Conservation (phyloP, 2,329 filamentous ascomycete genomes). For the Zasmidium cellare region DNA sequence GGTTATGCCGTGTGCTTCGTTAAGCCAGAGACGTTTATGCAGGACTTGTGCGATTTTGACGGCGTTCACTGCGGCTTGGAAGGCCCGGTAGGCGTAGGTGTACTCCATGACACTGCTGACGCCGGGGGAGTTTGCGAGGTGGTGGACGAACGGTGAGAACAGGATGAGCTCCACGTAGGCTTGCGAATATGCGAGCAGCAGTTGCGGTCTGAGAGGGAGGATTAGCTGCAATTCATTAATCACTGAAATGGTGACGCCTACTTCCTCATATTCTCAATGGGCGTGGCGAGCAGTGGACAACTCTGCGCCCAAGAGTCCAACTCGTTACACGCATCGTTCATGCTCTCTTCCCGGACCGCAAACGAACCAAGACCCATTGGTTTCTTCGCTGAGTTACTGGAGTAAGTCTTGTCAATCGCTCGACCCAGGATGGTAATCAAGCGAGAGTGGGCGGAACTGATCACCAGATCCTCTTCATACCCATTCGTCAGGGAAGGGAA, state of each 20-base stretch:
- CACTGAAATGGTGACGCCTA: slow-evolving; percentile 1
- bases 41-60: slow-evolving; percentile 18
- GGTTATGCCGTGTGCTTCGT: slow-evolving; percentile 18
- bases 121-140: slow-evolving; percentile 6
- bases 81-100: slow-evolving; percentile 9
- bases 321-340: slow-evolving; percentile 11
- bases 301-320: slow-evolving; percentile 13
- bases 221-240: not conserved
- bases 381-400: not conserved
- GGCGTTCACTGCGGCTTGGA: slow-evolving; percentile 17
- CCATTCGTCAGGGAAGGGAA: slow-evolving; percentile 11
- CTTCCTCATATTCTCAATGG: slow-evolving; percentile 17
- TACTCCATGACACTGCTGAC: slow-evolving; percentile 3
- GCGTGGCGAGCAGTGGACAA: slow-evolving; percentile 10
- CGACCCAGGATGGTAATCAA: slow-evolving; percentile 14
- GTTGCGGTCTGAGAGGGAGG: slow-evolving; percentile 12
- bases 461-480: slow-evolving; percentile 11
- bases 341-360: slow-evolving; percentile 2
- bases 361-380: slow-evolving; percentile 3
- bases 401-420: slow-evolving; percentile 7
- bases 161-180: slow-evolving; percentile 19
- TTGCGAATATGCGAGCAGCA: slow-evolving; percentile 16
- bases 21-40: slow-evolving; percentile 14
- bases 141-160: slow-evolving; percentile 20
- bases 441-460: slow-evolving; percentile 15